phyloP scores from a whole-genome alignment of 805 yeast species.

The Clavispora carvajalis region DNA sequence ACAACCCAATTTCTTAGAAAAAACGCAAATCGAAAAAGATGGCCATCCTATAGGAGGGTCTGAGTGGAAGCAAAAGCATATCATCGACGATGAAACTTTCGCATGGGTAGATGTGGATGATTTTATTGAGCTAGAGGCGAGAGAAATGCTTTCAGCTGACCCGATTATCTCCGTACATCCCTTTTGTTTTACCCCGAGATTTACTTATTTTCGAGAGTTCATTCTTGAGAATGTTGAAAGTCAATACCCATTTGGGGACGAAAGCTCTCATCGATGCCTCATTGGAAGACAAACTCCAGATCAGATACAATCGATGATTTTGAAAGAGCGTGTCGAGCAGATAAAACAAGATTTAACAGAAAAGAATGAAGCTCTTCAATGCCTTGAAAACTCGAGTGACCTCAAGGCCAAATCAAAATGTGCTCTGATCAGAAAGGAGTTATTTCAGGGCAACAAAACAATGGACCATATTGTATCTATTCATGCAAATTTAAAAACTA shows the following conservation, averaged over 20 bases:
- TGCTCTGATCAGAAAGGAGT: background rate
- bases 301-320: constrained; percentile 44
- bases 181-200: constrained; percentile 49
- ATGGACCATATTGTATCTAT: constrained; percentile 22
- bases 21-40: too few species aligned
- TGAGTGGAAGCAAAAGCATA: background rate
- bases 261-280: constrained; percentile 61
- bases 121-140: constrained; percentile 61
- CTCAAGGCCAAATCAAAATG: background rate
- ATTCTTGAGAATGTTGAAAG: constrained; percentile 36
- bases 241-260: constrained; percentile 55
- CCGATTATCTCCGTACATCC: constrained; percentile 45
- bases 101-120: constrained; percentile 77
- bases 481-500: constrained; percentile 14
- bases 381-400: constrained; percentile 9
- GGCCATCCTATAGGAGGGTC: background rate
- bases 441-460: constrained; percentile 12
- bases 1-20: too few species aligned
- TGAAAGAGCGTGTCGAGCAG: constrained; percentile 18
- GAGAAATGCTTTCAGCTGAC: constrained; percentile 33
- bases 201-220: constrained; percentile 56
- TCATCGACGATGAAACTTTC: constrained; percentile 22
- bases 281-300: constrained; percentile 52
- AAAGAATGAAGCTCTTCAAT: constrained; percentile 5
- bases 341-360: constrained; percentile 10